Percentiles rank a stretch among this genome's conserved stretches.
Conservation (phyloP, 2,329 filamentous ascomycete genomes). For the Colletotrichum sp. region DNA sequence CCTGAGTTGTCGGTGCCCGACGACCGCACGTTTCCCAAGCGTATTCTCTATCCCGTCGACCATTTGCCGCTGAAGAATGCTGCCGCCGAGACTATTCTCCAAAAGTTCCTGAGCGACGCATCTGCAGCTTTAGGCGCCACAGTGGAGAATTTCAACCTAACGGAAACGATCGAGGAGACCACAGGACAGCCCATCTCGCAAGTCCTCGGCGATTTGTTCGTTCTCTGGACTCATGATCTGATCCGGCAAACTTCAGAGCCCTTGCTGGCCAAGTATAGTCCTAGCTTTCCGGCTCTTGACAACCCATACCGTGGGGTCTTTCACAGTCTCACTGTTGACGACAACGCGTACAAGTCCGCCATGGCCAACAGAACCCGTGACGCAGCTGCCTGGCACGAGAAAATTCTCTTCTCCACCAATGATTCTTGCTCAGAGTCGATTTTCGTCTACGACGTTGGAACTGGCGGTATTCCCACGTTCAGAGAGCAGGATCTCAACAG, state of each 20-base stretch:
- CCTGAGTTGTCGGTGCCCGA: constrained; percentile 37
- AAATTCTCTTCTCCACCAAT: neutral
- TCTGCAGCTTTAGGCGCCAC: constrained; percentile 39
- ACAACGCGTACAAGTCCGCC: neutral
- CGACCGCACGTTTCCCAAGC: constrained; percentile 37
- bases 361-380: neutral
- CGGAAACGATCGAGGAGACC: constrained; percentile 24
- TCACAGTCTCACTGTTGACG: neutral
- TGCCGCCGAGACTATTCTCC: constrained; percentile 28
- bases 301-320: neutral
- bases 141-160: constrained; percentile 40
- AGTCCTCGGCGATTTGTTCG: neutral
- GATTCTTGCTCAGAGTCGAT: constrained; percentile 40
- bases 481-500: constrained; percentile 36
- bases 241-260: neutral
- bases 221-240: neutral
- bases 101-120: constrained; percentile 38
- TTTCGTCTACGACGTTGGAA: constrained; percentile 46
- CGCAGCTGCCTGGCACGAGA: neutral
- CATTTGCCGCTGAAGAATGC: constrained; percentile 29
- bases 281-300: neutral
- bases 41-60: constrained; percentile 42
- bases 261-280: neutral
- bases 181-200: neutral
- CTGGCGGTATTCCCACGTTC: constrained; percentile 42